Conservation (phyloP, 2,329 filamentous ascomycete genomes). For the Fonsecaea erecta region DNA sequence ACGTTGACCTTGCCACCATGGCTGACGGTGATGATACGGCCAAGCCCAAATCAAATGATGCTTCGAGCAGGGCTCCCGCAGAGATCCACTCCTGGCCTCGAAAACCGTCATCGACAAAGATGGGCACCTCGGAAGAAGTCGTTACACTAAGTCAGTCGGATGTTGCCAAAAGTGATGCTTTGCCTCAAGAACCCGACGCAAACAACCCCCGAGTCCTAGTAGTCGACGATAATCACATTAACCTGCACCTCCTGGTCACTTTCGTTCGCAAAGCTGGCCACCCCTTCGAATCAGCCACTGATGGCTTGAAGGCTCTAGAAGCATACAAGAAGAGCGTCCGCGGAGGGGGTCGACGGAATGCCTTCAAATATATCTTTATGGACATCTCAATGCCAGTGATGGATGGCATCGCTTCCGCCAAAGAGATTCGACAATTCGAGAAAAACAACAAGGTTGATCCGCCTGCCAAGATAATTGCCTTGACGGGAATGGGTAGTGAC, state of each 20-base stretch:
- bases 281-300: constrained; percentile 46
- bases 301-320: constrained; percentile 51
- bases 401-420: constrained; percentile 55
- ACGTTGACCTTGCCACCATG: background rate
- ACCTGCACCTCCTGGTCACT: constrained; percentile 51
- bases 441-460: constrained; percentile 42
- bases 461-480: constrained; percentile 50
- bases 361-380: constrained; percentile 55
- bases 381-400: constrained; percentile 56
- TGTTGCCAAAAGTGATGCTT: background rate
- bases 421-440: constrained; percentile 51
- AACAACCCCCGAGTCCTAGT: constrained; percentile 44
- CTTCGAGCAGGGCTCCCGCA: background rate
- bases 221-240: constrained; percentile 54
- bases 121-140: background rate
- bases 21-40: background rate
- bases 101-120: background rate
- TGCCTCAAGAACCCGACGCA: background rate
- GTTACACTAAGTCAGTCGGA: background rate
- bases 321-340: constrained; percentile 38
- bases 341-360: constrained; percentile 41
- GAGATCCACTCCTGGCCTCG: background rate
- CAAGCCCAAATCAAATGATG: background rate
- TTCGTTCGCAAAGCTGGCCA: constrained; percentile 48
- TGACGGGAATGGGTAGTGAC: constrained; percentile 51